Conservation (phyloP, 352 stramenopile genomes). For the Hyaloperonospora arabidopsidis region DNA sequence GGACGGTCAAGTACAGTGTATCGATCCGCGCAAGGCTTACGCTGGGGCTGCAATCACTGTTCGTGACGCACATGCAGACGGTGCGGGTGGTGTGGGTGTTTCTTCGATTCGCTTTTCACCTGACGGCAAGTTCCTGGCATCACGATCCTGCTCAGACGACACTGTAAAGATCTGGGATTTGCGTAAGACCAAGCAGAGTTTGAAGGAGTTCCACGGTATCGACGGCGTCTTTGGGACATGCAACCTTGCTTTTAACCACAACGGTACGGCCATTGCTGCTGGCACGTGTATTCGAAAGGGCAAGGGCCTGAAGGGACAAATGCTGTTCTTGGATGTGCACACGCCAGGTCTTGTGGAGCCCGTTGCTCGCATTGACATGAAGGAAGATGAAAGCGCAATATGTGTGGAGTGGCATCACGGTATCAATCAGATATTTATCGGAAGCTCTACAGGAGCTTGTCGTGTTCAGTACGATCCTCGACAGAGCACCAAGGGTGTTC, state of each 20-base stretch:
- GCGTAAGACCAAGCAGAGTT: constrained; percentile 42
- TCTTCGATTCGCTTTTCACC: constrained; percentile 70
- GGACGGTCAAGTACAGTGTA: constrained; percentile 72
- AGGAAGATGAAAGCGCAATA: constrained; percentile 71
- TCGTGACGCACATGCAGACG: constrained; percentile 61
- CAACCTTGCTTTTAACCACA: constrained; percentile 75
- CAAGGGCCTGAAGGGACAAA: constrained; percentile 38
- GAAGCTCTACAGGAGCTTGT: constrained; percentile 50
- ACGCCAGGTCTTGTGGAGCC: constrained; percentile 42
- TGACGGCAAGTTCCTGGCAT: constrained; percentile 51
- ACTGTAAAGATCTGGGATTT: constrained; percentile 81
- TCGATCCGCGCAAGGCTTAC: constrained; percentile 68
- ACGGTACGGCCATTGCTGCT: constrained; percentile 56
- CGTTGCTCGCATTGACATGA: constrained; percentile 60
- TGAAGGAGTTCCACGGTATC: constrained; percentile 56
- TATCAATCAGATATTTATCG: constrained; percentile 81
- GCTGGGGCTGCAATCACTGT: constrained; percentile 53
- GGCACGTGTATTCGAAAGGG: constrained; percentile 70
- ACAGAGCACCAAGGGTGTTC: constrained; percentile 69
- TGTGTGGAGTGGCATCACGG: constrained; percentile 79
- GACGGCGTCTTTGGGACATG: constrained; percentile 68
- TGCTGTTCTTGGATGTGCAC: constrained; percentile 75
- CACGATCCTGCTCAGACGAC: constrained; percentile 66
- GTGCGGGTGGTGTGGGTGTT: constrained; percentile 59
- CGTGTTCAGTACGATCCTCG: constrained; percentile 64